Evolutionary conservation across 192 early-diverging fungal genomes (phyloP), one percentile per base, ranked within the genome.

Genomic region (Helicostylum pulchrum): DNA sequence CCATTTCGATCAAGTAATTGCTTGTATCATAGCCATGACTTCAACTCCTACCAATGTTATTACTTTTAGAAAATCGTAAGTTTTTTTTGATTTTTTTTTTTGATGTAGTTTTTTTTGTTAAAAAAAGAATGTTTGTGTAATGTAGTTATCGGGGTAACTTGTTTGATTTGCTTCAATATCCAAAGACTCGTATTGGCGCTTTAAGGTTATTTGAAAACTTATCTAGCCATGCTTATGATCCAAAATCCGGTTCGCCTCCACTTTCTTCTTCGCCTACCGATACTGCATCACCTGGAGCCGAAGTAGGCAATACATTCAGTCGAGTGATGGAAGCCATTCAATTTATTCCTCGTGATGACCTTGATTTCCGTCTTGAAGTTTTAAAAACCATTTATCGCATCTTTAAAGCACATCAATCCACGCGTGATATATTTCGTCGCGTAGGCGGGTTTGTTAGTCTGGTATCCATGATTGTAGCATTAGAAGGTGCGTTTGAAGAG

Each of bases 311-410:
- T 32, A 77, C 87, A 44, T 79, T 87, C 26, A 78, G 72, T 17
- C 72, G 77, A 52, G 66, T 87, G 31, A 77, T 87, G 45, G 85
- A 87, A 70, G 78, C 83, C 19, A 68, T 85, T 7, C 85, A 87
- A 59, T 65, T 74, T 5, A 54, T 83, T 7, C 71, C 80, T 17
- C 66, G 81, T 15, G 58, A 74, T 14, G 85, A 86, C 61, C 71
- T 87, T 43, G 77, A 74, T 47, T 75, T 86, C 69, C 83, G 83
- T 54, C 68, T 81, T 36, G 81, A 84, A 11, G 81, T 87, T 9
- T 53, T 87, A 11, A 77, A 67, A 15, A 65, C 78, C 0, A 78
- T 87, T 36, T 79, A 73, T 36, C 70, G 79, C 4, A 74, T 83
- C 3, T 74, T 87, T 39, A 32, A 61, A 19, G 69, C 78, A 7